phyloP scores from a whole-genome alignment of 305 asterid genomes.

The Withania somnifera region DNA sequence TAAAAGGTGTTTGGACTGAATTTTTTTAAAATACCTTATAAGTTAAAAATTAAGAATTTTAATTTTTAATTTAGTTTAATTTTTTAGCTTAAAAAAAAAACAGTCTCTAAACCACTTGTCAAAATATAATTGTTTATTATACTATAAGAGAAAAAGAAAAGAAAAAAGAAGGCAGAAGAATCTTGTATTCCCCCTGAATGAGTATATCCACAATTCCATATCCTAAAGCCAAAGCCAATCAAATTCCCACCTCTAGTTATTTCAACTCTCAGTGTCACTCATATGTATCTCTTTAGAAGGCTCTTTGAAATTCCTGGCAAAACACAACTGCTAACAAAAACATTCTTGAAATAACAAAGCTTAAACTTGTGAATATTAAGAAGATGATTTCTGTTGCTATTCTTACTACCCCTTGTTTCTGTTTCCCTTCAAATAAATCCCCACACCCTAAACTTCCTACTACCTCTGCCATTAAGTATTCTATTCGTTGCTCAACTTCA shows the following conservation, averaged over 20 bases:
- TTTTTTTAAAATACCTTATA: too few species aligned
- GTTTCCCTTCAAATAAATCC: conserved; percentile 18
- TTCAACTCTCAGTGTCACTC: not conserved
- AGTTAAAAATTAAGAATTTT: too few species aligned
- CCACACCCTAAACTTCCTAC: conserved; percentile 13
- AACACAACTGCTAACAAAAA: not conserved
- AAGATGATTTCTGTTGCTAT: conserved; percentile 9
- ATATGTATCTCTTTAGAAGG: not conserved
- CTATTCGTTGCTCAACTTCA: conserved; percentile 39
- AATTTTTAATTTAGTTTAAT: too few species aligned
- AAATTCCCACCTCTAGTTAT: not conserved
- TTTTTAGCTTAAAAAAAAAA: too few species aligned
- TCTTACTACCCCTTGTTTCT: not conserved
- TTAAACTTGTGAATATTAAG: not conserved
- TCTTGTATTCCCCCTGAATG: too few species aligned
- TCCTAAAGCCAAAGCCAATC: not conserved
- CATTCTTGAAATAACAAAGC: not conserved
- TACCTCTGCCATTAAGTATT: conserved; percentile 8
- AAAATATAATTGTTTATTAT: too few species aligned
- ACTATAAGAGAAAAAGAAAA: too few species aligned
- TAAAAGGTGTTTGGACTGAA: too few species aligned
- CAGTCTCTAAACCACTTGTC: too few species aligned
- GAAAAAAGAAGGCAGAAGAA: too few species aligned
- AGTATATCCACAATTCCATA: not conserved
- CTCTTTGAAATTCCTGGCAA: not conserved